phyloP scores from a whole-genome alignment of 2,329 filamentous ascomycete species.

The Pestalotiopsis sp. region DNA sequence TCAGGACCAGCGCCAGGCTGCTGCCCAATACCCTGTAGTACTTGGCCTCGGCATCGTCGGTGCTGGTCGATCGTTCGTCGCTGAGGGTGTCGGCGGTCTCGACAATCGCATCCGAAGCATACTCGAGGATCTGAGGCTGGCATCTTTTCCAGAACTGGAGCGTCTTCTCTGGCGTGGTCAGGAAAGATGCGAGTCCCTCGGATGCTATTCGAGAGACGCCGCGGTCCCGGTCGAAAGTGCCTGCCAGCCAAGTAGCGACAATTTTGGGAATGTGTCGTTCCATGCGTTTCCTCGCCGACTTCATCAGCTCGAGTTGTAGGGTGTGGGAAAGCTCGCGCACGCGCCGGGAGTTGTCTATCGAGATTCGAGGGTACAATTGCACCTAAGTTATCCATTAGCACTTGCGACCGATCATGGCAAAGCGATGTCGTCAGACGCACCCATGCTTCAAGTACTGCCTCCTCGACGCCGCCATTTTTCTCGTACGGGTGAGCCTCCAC shows the following conservation, averaged over 20 bases:
- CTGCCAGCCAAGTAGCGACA: conserved; percentile 88
- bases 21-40: conserved; percentile 72
- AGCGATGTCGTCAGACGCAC: conserved; percentile 41
- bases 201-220: conserved; percentile 73
- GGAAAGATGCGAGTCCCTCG: conserved; percentile 73
- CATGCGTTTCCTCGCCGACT: conserved; percentile 75
- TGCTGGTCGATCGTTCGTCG: conserved; percentile 80
- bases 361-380: conserved; percentile 81
- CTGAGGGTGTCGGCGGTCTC: conserved; percentile 83
- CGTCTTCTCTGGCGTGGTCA: conserved; percentile 78
- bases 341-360: conserved; percentile 84
- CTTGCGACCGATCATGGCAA: background rate
- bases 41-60: conserved; percentile 83
- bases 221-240: conserved; percentile 82
- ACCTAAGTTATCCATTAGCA: conserved; percentile 52
- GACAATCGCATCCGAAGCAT: conserved; percentile 74
- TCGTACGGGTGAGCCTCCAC: conserved; percentile 55
- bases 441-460: conserved; percentile 86
- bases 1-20: conserved; percentile 55
- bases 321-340: conserved; percentile 85
- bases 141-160: conserved; percentile 77
- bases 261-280: conserved; percentile 75
- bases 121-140: conserved; percentile 78
- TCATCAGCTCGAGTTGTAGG: conserved; percentile 65
- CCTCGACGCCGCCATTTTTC: conserved; percentile 66